A percentile compares a stretch with the other conserved stretches of the same genome.
phyloP scores from a whole-genome alignment of 2,329 filamentous ascomycete genomes.

The Pseudogymnoascus sp. region DNA sequence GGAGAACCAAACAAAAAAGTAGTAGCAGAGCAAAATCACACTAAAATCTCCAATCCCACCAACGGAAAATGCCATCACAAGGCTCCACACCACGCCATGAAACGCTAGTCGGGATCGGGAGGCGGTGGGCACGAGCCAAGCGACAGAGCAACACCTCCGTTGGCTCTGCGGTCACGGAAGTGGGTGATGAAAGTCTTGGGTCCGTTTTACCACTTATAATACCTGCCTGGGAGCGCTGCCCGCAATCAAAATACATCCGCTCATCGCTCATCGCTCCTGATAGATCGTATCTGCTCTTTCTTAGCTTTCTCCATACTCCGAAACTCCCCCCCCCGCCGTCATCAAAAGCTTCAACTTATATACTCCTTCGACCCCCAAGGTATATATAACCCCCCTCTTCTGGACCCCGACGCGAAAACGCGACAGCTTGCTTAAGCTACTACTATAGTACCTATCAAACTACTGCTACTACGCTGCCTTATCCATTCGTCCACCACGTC shows the following conservation, averaged over 20 bases:
- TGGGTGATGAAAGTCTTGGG: conserved; percentile 11
- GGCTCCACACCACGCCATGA: neutral
- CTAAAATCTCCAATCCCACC: conserved; percentile 10
- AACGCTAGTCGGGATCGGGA: conserved; percentile 10
- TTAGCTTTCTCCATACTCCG: neutral
- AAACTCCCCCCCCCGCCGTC: neutral
- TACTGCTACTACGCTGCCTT: neutral
- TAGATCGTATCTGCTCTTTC: neutral
- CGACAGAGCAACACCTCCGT: conserved; percentile 8
- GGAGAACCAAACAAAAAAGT: neutral
- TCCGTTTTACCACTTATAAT: conserved; percentile 9
- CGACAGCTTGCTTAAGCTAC: neutral
- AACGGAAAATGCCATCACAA: conserved; percentile 8
- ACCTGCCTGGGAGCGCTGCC: conserved; percentile 9
- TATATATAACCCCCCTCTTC: neutral
- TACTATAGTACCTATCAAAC: conserved; percentile 4
- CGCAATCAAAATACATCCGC: conserved; percentile 5
- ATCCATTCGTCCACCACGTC: neutral
- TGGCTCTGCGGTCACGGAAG: conserved; percentile 6
- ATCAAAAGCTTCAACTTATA: neutral
- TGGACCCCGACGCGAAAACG: neutral
- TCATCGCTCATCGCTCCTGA: neutral
- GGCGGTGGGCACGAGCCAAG: conserved; percentile 8
- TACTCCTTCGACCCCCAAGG: neutral
- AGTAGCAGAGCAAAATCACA: neutral